A percentile compares a stretch with the other conserved stretches of the same genome.
Conservation (phyloP, 2,329 filamentous ascomycete genomes). For the Fusarium xylarioides region DNA sequence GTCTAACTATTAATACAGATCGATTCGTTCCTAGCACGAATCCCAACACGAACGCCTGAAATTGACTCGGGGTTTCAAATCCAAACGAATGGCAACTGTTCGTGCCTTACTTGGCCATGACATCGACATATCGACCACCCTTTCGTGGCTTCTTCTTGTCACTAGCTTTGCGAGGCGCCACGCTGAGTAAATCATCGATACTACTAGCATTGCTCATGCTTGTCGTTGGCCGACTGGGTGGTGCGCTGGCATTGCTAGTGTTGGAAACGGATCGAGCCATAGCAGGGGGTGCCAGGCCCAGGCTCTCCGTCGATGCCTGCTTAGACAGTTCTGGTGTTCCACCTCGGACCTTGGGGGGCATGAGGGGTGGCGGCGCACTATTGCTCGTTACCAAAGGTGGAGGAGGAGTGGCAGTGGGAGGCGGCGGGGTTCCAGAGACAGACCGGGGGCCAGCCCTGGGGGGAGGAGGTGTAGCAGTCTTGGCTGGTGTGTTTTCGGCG, state of each 20-base stretch:
- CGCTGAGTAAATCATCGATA: slow-evolving; percentile 90
- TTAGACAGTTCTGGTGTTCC: slow-evolving; percentile 47
- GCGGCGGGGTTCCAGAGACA: slow-evolving; percentile 59
- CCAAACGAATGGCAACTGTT: not conserved
- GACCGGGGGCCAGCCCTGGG: slow-evolving; percentile 70
- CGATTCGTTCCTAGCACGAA: slow-evolving; percentile 28
- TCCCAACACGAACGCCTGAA: slow-evolving; percentile 32
- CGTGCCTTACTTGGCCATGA: slow-evolving; percentile 77
- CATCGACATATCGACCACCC: slow-evolving; percentile 90
- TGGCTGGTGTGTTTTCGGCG: slow-evolving; percentile 66
- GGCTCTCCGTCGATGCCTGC: slow-evolving; percentile 49
- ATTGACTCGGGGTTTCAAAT: slow-evolving; percentile 11
- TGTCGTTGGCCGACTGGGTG: slow-evolving; percentile 76
- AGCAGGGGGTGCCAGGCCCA: slow-evolving; percentile 47
- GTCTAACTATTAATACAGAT: slow-evolving; percentile 40
- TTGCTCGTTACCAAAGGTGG: slow-evolving; percentile 43
- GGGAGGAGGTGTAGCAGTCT: slow-evolving; percentile 79
- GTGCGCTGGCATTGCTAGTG: slow-evolving; percentile 58
- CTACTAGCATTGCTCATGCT: slow-evolving; percentile 92
- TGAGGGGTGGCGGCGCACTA: slow-evolving; percentile 46
- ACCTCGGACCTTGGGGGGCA: slow-evolving; percentile 42
- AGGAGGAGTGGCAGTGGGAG: slow-evolving; percentile 48
- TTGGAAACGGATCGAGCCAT: slow-evolving; percentile 61
- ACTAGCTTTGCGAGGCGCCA: slow-evolving; percentile 72
- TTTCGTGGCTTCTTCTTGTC: slow-evolving; percentile 76